Evolutionary conservation across 176 grass and related monocot species (phyloP).

Genomic region (Oryza meridionalis): DNA sequence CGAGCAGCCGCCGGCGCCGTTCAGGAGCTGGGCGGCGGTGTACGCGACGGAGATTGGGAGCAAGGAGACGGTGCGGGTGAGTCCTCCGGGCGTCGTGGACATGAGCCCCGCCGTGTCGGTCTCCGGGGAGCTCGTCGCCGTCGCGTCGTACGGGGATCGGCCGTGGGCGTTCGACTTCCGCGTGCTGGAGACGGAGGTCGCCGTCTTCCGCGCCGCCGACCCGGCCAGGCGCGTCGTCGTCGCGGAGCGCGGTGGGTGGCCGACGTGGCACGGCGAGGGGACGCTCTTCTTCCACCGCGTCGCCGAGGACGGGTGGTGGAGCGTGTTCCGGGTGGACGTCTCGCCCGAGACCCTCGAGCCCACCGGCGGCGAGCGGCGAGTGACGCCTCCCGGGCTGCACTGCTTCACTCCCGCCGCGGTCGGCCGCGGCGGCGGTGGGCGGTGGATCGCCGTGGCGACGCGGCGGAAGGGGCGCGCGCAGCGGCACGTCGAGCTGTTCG

Average conservation of each 20-base stretch:
- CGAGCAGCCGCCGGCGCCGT: slow-evolving; percentile 47
- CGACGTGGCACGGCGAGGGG: slow-evolving; percentile 67
- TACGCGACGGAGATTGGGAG: slow-evolving; percentile 48
- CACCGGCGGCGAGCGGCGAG: slow-evolving; percentile 36
- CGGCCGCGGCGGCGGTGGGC: slow-evolving; percentile 20
- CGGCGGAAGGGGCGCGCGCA: slow-evolving; percentile 56
- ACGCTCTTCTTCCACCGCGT: slow-evolving; percentile 79
- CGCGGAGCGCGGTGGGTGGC: slow-evolving; percentile 62
- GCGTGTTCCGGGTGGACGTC: slow-evolving; percentile 65
- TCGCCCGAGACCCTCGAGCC: slow-evolving; percentile 51
- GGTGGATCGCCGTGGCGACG: slow-evolving; percentile 73
- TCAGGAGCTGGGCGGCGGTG: slow-evolving; percentile 86
- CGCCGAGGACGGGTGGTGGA: slow-evolving; percentile 95
- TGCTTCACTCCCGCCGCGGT: slow-evolving; percentile 78
- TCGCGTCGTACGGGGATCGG: slow-evolving; percentile 74
- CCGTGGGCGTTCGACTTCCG: slow-evolving; percentile 82
- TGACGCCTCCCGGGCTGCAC: slow-evolving; percentile 80
- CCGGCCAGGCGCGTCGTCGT: slow-evolving; percentile 53
- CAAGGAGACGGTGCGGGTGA: slow-evolving; percentile 35
- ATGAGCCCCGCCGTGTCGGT: slow-evolving; percentile 78
- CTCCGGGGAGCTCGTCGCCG: slow-evolving; percentile 67
- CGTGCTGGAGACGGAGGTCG: slow-evolving; percentile 73
- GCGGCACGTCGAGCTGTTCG: slow-evolving; percentile 85
- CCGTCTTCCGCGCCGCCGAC: slow-evolving; percentile 59
- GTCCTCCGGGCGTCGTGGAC: slow-evolving; percentile 62